Conservation (phyloP, 495 filamentous ascomycete species). For the Lineolata rhizophorae region DNA sequence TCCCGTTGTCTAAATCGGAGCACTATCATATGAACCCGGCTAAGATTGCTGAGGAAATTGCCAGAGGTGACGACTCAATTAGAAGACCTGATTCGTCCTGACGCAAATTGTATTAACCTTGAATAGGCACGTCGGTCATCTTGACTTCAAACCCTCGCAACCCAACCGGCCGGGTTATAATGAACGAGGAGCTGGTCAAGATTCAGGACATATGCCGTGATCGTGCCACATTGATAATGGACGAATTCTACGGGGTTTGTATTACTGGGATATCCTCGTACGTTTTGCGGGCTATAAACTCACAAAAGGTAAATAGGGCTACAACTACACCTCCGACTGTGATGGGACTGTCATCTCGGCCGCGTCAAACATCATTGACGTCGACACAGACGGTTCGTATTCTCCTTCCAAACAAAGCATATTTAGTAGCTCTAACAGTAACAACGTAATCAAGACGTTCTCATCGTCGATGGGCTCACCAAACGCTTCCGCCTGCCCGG, state of each 20-base stretch:
- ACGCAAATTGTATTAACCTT: too few species aligned
- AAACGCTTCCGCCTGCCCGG: conserved; percentile 93
- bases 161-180: conserved; percentile 73
- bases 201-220: conserved; percentile 86
- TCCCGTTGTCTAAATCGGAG: conserved; percentile 61
- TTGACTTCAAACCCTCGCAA: conserved; percentile 94
- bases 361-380: conserved; percentile 59
- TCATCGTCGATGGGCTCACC: conserved; percentile 88
- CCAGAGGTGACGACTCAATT: too few species aligned
- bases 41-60: conserved; percentile 79
- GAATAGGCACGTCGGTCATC: conserved; percentile 43
- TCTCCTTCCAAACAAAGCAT: conserved; percentile 20
- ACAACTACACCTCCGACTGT: conserved; percentile 74
- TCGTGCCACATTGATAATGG: conserved; percentile 74
- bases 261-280: conserved; percentile 29
- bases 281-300: neutral
- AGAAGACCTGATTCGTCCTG: too few species aligned
- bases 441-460: conserved; percentile 40
- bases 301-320: conserved; percentile 6
- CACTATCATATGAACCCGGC: conserved; percentile 79
- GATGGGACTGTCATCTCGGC: conserved; percentile 74
- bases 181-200: conserved; percentile 56
- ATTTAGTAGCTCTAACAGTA: conserved; percentile 15
- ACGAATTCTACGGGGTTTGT: conserved; percentile 95
- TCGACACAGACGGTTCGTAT: conserved; percentile 43